Percentiles rank a stretch among this genome's conserved stretches.
Evolutionary conservation across 352 stramenopile species (phyloP).

Genomic region (Phytophthora pini): DNA sequence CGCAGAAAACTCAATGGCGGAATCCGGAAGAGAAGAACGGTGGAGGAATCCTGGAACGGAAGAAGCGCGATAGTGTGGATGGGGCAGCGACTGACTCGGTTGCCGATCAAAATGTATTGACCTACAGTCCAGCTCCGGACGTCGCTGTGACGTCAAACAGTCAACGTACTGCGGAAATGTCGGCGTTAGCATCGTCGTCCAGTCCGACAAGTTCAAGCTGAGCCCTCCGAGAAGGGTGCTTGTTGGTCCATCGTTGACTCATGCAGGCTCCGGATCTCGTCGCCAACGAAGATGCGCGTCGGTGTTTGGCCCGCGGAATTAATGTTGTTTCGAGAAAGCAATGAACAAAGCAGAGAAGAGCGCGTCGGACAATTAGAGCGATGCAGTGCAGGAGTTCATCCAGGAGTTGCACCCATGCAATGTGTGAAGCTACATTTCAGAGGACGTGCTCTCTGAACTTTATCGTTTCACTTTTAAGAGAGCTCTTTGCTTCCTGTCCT

Average conservation of each 20-base stretch:
- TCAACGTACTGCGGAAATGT: constrained; percentile 13
- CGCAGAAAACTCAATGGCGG: constrained; percentile 18
- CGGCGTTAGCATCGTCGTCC: constrained; percentile 19
- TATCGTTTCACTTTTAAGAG: constrained; percentile 8
- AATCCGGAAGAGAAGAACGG: constrained; percentile 14
- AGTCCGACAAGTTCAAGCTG: constrained; percentile 32
- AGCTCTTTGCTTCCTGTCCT: constrained; percentile 13
- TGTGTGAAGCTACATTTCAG: constrained; percentile 14
- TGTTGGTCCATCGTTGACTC: constrained; percentile 13
- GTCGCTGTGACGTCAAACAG: constrained; percentile 5
- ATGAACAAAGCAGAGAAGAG: constrained; percentile 8
- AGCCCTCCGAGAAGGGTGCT: constrained; percentile 7
- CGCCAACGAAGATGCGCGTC: constrained; percentile 18
- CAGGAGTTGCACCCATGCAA: not conserved
- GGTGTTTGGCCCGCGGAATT: constrained; percentile 14
- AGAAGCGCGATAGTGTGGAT: not conserved
- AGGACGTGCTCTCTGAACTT: constrained; percentile 19
- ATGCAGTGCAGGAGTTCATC: not conserved
- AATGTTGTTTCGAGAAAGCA: constrained; percentile 8
- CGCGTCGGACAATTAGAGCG: constrained; percentile 18
- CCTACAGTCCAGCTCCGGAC: constrained; percentile 17
- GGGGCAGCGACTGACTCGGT: constrained; percentile 7
- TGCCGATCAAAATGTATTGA: constrained; percentile 11
- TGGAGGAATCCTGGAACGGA: constrained; percentile 18
- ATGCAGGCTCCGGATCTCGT: constrained; percentile 18